phyloP scores from a whole-genome alignment of 2,329 filamentous ascomycete species.

The Penicillium brevicompactum region DNA sequence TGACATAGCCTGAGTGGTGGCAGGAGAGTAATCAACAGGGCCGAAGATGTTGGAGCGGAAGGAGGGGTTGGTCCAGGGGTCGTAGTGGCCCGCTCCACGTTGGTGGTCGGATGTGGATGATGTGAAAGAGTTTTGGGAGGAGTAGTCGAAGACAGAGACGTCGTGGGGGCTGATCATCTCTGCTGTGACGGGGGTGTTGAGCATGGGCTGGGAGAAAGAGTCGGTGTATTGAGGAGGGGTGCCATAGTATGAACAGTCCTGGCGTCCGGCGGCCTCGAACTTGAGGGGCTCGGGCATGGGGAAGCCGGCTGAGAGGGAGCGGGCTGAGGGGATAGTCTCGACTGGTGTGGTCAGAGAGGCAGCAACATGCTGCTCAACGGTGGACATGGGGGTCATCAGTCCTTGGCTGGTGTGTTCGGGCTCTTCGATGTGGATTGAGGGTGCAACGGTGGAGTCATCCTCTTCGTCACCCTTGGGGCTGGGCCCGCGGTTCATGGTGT shows the following conservation, averaged over 20 bases:
- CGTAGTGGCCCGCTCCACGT: conserved; percentile 26
- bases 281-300: conserved; percentile 32
- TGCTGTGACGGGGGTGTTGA: conserved; percentile 29
- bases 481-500: conserved; percentile 40
- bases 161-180: conserved; percentile 34
- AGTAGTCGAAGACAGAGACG: conserved; percentile 35
- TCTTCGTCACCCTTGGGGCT: conserved; percentile 36
- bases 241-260: conserved; percentile 32
- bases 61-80: conserved; percentile 32
- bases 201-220: conserved; percentile 30
- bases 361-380: conserved; percentile 22
- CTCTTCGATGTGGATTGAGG: conserved; percentile 26
- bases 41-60: conserved; percentile 39
- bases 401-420: conserved; percentile 31
- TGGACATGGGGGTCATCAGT: conserved; percentile 28
- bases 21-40: conserved; percentile 31
- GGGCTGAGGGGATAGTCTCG: conserved; percentile 22
- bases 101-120: conserved; percentile 25
- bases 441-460: conserved; percentile 30
- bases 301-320: conserved; percentile 30
- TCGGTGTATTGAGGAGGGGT: conserved; percentile 32
- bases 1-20: conserved; percentile 25
- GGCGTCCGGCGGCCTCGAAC: conserved; percentile 27
- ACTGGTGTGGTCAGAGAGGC: conserved; percentile 29
- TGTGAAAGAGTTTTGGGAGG: conserved; percentile 27